Evolutionary conservation across 2,329 filamentous ascomycete genomes (phyloP).

Genomic region (Penicillium sp.): DNA sequence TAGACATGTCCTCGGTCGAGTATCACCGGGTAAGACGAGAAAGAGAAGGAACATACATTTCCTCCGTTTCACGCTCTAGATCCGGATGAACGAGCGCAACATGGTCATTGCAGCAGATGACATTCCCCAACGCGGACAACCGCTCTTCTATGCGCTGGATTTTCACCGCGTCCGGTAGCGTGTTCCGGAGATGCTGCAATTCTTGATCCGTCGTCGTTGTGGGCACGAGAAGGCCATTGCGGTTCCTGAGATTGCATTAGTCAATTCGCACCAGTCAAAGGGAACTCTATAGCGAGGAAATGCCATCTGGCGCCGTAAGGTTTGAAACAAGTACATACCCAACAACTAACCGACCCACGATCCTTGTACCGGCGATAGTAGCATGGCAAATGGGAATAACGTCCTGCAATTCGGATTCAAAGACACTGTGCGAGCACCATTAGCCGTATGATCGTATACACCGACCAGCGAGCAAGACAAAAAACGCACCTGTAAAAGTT

Average conservation of each 20-base stretch:
- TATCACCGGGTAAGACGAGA: neutral
- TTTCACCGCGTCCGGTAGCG: constrained; percentile 81
- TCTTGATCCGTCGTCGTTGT: constrained; percentile 97
- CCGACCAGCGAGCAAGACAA: no score
- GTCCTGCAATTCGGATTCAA: constrained; percentile 96
- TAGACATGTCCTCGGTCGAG: no score
- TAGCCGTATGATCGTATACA: no score
- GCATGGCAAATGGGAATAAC: constrained; percentile 94
- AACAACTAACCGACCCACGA: constrained; percentile 90
- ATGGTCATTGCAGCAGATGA: constrained; percentile 94
- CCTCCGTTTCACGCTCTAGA: constrained; percentile 93
- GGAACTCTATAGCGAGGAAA: no score
- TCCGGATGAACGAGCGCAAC: constrained; percentile 95
- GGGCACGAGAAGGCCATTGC: constrained; percentile 91
- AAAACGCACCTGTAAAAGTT: constrained; percentile 82
- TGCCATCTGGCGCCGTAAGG: no score
- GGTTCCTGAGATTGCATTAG: constrained; percentile 58
- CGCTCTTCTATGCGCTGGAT: constrained; percentile 98
- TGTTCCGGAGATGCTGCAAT: constrained; percentile 93
- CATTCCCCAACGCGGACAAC: constrained; percentile 89
- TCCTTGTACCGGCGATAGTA: constrained; percentile 92
- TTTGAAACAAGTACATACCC: constrained; percentile 50
- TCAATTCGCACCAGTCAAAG: neutral
- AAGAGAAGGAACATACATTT: constrained; percentile 56
- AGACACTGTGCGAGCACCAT: no score